A percentile compares a stretch with the other conserved stretches of the same genome.
Evolutionary conservation across 2,329 filamentous ascomycete genomes (phyloP).

Genomic region (Talaromyces sp.): DNA sequence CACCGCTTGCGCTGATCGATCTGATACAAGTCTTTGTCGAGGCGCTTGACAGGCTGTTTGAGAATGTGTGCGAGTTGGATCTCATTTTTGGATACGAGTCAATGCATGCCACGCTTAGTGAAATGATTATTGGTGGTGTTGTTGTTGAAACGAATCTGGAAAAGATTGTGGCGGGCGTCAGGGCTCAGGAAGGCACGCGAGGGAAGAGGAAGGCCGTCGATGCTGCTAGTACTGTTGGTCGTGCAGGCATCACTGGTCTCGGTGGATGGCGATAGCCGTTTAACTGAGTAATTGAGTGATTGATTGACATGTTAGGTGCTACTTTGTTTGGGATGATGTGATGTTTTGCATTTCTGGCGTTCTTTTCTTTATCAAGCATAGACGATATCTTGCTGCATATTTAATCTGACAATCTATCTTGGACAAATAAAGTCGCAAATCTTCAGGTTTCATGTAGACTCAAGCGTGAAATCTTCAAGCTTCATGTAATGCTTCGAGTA

Average conservation of each 20-base stretch:
- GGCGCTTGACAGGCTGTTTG: constrained; percentile 87
- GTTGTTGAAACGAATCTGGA: constrained; percentile 90
- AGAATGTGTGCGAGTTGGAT: constrained; percentile 97
- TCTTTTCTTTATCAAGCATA: not conserved
- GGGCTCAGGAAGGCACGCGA: constrained; percentile 40
- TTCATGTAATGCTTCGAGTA: not conserved
- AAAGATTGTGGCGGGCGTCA: constrained; percentile 80
- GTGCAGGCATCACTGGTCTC: constrained; percentile 33
- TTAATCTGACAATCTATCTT: not conserved
- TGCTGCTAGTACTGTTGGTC: constrained; percentile 33
- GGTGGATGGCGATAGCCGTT: constrained; percentile 31
- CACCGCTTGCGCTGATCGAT: constrained; percentile 88
- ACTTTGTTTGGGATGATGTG: not conserved
- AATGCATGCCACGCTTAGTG: constrained; percentile 79
- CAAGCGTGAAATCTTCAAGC: not conserved
- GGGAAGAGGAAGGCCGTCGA: constrained; percentile 42
- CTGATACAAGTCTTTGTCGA: constrained; percentile 98
- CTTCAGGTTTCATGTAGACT: too few species aligned
- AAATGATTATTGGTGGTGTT: constrained; percentile 94
- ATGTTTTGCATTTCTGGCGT: not conserved
- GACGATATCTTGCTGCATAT: not conserved
- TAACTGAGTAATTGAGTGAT: not conserved
- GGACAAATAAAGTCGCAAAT: not conserved
- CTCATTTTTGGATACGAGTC: constrained; percentile 99
- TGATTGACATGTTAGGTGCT: too few species aligned